Percentiles rank a stretch among this genome's conserved stretches.
Conservation (phyloP, 352 stramenopile species). For the Elongisporangium undulatum region DNA sequence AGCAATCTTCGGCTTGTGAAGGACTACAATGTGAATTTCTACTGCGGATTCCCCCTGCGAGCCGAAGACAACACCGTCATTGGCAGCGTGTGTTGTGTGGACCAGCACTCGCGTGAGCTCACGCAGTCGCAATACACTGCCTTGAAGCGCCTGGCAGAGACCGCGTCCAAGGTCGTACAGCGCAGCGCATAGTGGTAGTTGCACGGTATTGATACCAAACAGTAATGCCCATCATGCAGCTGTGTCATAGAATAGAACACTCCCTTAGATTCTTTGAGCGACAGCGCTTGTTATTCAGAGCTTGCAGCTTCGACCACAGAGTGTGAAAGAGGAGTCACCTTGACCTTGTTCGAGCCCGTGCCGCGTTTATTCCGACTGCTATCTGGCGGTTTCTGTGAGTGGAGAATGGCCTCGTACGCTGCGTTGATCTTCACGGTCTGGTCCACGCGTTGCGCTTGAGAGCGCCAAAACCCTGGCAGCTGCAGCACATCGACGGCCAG, state of each 20-base stretch:
- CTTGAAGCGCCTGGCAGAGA: conserved; percentile 47
- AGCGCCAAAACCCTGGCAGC: conserved; percentile 34
- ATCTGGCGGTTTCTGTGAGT: background rate
- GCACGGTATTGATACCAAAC: too few species aligned
- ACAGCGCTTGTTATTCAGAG: too few species aligned
- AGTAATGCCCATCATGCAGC: too few species aligned
- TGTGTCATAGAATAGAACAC: too few species aligned
- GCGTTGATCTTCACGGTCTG: background rate
- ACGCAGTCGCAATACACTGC: conserved; percentile 50
- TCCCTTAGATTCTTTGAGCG: too few species aligned
- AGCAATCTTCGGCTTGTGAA: conserved; percentile 23
- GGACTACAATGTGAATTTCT: conserved; percentile 50
- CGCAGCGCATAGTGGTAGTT: background rate
- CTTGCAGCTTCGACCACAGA: too few species aligned
- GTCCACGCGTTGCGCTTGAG: background rate
- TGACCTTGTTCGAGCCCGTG: background rate
- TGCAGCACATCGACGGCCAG: conserved; percentile 38
- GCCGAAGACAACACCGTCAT: conserved; percentile 42
- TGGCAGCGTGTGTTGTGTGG: conserved; percentile 56
- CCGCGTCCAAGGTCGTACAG: conserved; percentile 43
- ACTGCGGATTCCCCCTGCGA: conserved; percentile 71
- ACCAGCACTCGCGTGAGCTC: conserved; percentile 39
- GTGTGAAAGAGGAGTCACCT: background rate
- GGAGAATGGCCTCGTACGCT: background rate
- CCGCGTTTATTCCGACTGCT: background rate